phyloP scores from a whole-genome alignment of 106 monocot genomes.

The Vanilla planifolia region DNA sequence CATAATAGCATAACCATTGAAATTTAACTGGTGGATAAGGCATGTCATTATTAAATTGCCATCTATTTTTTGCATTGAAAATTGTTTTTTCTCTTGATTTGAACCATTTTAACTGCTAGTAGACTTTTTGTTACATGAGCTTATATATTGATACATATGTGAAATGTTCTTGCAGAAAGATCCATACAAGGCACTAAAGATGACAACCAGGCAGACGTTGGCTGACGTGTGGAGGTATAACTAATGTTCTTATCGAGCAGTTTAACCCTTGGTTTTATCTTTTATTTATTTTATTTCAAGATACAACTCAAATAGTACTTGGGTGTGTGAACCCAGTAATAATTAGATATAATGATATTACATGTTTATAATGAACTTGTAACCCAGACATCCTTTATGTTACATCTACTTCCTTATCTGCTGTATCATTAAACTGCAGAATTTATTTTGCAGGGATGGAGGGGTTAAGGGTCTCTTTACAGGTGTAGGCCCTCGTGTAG shows the following conservation, averaged over 20 bases:
- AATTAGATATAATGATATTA: no score
- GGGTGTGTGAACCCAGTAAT: no score
- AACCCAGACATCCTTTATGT: no score
- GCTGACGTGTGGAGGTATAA: conserved; percentile 89
- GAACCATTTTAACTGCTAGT: not conserved
- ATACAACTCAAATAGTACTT: no score
- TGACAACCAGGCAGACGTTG: conserved; percentile 74
- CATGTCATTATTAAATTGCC: no score
- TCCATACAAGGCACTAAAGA: conserved; percentile 51
- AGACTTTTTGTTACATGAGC: no score
- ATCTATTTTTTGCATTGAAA: not conserved
- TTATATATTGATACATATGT: not conserved
- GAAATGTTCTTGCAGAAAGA: conserved; percentile 52
- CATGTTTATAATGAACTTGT: no score
- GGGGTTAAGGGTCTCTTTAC: conserved; percentile 79
- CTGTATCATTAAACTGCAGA: no score
- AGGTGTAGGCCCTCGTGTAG: conserved; percentile 87
- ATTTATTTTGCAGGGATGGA: conserved; percentile 46
- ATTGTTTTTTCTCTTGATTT: not conserved
- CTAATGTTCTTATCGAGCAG: not conserved
- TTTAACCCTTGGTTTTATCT: not conserved
- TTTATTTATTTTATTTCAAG: not conserved
- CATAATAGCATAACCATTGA: no score
- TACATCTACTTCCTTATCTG: no score
- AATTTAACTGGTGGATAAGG: no score